These are phyloP conservation scores for Suillus luteus DNA, from an alignment of 768 basidiomycete species.

Conservation along the genomic window DNA sequence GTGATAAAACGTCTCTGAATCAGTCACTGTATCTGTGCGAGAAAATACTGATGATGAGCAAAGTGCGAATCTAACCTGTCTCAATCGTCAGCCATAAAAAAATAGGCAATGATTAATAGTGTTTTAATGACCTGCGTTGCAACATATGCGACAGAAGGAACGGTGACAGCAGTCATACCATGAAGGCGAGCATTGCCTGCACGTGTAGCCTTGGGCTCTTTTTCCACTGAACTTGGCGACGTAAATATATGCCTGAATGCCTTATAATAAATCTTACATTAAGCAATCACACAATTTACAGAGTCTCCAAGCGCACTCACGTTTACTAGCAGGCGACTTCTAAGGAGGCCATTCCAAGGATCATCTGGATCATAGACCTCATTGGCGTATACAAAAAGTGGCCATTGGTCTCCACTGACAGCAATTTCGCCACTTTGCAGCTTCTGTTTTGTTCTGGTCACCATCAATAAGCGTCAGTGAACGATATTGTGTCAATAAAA, in stretches of 20 bases:
- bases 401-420: slow-evolving; percentile 29
- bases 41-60: slow-evolving; percentile 21
- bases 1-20: slow-evolving; percentile 28
- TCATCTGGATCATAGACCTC: slow-evolving; percentile 25
- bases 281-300: slow-evolving; percentile 1
- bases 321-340: slow-evolving; percentile 23
- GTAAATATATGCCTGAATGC: slow-evolving; percentile 33
- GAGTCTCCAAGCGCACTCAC: slow-evolving; percentile 11
- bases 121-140: slow-evolving; percentile 19
- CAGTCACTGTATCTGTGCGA: slow-evolving; percentile 21
- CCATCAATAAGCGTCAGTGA: background rate
- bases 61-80: slow-evolving; percentile 22
- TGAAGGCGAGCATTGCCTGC: slow-evolving; percentile 13
- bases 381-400: slow-evolving; percentile 24
- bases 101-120: background rate
- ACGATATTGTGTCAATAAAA: background rate
- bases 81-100: background rate
- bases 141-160: slow-evolving; percentile 24
- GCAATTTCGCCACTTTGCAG: slow-evolving; percentile 17
- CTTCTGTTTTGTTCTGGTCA: slow-evolving; percentile 10
- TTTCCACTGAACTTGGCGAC: slow-evolving; percentile 32
- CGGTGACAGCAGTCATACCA: slow-evolving; percentile 19
- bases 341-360: slow-evolving; percentile 31
- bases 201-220: slow-evolving; percentile 27
- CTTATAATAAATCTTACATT: slow-evolving; percentile 15